A percentile compares a stretch with the other conserved stretches of the same genome.
These are phyloP conservation scores for Cercospora citrullina DNA, from an alignment of 2,329 filamentous ascomycete genomes.

Conservation along the genomic window DNA sequence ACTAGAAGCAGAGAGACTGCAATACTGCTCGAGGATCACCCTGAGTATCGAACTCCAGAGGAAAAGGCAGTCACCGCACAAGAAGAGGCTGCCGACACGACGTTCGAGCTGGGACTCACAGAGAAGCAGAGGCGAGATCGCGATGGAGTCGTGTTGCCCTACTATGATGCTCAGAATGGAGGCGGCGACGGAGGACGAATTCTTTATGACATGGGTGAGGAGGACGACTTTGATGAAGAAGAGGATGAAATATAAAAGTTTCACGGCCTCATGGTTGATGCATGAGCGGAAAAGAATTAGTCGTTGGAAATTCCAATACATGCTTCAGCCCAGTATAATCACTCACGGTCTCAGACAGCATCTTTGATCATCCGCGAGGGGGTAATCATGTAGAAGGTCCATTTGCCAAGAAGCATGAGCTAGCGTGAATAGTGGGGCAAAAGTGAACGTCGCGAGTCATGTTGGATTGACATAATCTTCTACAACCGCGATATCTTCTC, in stretches of 20 bases:
- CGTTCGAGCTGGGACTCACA: conserved; percentile 83
- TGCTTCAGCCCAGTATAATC: background rate
- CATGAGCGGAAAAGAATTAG: background rate
- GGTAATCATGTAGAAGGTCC: background rate
- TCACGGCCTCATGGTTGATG: background rate
- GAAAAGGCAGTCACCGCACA: conserved; percentile 40
- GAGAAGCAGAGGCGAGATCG: conserved; percentile 85
- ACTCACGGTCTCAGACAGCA: background rate
- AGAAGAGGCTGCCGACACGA: conserved; percentile 61
- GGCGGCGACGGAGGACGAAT: conserved; percentile 87
- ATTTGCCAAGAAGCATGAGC: background rate
- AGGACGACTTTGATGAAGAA: conserved; percentile 96
- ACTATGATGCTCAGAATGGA: conserved; percentile 89
- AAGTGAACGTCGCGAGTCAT: conserved; percentile 2
- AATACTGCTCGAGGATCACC: conserved; percentile 73
- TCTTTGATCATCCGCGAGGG: background rate
- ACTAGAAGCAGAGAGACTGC: conserved; percentile 40
- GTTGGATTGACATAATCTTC: background rate
- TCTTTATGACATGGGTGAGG: conserved; percentile 91
- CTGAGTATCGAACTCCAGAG: conserved; percentile 59
- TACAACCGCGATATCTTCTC: background rate
- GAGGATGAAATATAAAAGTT: conserved; percentile 77
- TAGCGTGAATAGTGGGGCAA: conserved; percentile 2
- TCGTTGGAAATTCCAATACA: background rate
- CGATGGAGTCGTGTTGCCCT: conserved; percentile 87